A percentile compares a stretch with the other conserved stretches of the same genome.
Evolutionary conservation across 371 early-diverging fungal genomes (phyloP).

Genomic region (Mucor sp.): DNA sequence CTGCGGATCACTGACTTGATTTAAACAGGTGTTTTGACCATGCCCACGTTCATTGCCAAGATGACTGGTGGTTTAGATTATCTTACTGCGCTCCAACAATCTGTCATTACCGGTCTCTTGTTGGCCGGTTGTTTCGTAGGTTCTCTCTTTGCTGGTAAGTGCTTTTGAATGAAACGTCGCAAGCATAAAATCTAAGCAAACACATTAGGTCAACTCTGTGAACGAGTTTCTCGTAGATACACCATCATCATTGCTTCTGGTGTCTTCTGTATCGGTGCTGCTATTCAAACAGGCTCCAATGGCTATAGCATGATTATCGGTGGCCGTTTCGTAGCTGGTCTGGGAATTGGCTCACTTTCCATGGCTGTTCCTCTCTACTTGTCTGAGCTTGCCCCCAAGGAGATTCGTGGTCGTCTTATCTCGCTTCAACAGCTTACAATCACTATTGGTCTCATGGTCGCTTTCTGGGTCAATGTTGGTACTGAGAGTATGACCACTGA

Average conservation of each 20-base stretch:
- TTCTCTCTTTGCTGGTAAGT: slow-evolving; percentile 46
- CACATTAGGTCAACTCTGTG: slow-evolving; percentile 32
- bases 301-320: slow-evolving; percentile 56
- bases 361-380: slow-evolving; percentile 57
- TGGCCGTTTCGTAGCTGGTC: slow-evolving; percentile 77
- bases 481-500: slow-evolving; percentile 24
- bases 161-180: not conserved
- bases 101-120: slow-evolving; percentile 47
- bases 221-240: slow-evolving; percentile 41
- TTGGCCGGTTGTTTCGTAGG: slow-evolving; percentile 57
- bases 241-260: slow-evolving; percentile 39
- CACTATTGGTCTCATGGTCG: slow-evolving; percentile 52
- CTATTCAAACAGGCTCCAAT: slow-evolving; percentile 56
- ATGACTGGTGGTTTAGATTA: slow-evolving; percentile 34
- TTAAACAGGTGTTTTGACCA: slow-evolving; percentile 35
- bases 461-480: slow-evolving; percentile 52
- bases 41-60: slow-evolving; percentile 40
- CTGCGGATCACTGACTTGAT: not conserved
- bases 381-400: slow-evolving; percentile 64
- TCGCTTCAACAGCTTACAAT: slow-evolving; percentile 51
- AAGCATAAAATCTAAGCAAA: not conserved
- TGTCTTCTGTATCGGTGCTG: slow-evolving; percentile 45
- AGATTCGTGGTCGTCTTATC: slow-evolving; percentile 54
- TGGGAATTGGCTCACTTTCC: slow-evolving; percentile 81
- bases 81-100: slow-evolving; percentile 40